A percentile compares a stretch with the other conserved stretches of the same genome.
These are phyloP conservation scores for Lecanicillium sp. DNA, from an alignment of 2,329 filamentous ascomycete species.

Conservation along the genomic window DNA sequence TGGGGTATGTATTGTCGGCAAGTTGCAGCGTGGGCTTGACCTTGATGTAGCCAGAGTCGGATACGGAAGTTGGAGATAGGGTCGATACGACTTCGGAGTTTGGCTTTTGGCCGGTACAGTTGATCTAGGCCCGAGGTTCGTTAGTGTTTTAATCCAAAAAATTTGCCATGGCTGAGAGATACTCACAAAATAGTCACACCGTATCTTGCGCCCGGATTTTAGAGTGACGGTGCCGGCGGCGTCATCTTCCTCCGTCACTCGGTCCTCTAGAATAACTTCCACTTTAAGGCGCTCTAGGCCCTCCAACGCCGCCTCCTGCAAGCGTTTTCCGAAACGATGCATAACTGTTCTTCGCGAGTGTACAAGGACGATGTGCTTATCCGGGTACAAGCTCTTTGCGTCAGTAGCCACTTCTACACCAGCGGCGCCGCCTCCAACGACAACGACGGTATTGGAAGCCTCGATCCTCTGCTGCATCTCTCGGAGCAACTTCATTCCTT, in stretches of 20 bases:
- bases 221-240: conserved; percentile 32
- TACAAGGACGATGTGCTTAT: conserved; percentile 47
- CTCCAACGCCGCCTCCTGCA: conserved; percentile 30
- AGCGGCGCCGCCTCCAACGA: conserved; percentile 52
- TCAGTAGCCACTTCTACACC: conserved; percentile 55
- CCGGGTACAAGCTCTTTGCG: conserved; percentile 45
- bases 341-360: conserved; percentile 48
- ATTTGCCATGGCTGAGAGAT: neutral
- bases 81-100: conserved; percentile 38
- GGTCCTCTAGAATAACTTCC: conserved; percentile 41
- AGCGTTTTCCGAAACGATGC: conserved; percentile 38
- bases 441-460: conserved; percentile 33
- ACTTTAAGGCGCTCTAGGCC: conserved; percentile 38
- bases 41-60: conserved; percentile 38
- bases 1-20: conserved; percentile 32
- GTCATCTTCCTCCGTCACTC: conserved; percentile 28
- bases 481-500: conserved; percentile 33
- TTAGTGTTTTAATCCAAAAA: conserved; percentile 2
- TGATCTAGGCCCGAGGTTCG: conserved; percentile 32
- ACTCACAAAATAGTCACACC: conserved; percentile 43
- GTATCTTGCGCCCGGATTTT: conserved; percentile 32
- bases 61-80: conserved; percentile 35
- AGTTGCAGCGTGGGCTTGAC: conserved; percentile 52
- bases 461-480: conserved; percentile 37
- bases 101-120: conserved; percentile 51